A percentile compares a stretch with the other conserved stretches of the same genome.
Evolutionary conservation across 148 eudicot genomes (phyloP).

Genomic region (Vaccinium vitisidaea): DNA sequence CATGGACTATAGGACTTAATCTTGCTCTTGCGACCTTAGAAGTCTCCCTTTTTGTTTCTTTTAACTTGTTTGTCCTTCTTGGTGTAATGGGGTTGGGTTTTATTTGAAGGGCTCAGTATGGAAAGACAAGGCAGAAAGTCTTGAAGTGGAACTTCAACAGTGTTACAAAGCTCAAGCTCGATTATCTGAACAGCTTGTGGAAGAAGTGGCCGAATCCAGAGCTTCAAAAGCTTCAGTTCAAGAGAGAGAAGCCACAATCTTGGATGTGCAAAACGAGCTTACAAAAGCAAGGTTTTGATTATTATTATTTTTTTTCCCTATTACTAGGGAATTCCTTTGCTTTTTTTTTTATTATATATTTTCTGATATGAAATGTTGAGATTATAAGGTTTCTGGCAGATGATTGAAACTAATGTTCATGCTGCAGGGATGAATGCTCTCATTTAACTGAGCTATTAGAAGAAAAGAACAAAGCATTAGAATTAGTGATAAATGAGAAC

Average conservation of each 20-base stretch:
- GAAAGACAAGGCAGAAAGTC: constrained; percentile 92
- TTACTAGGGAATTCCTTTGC: too few species aligned
- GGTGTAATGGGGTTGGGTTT: constrained; percentile 20
- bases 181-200: constrained; percentile 87
- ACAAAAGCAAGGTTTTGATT: constrained; percentile 1
- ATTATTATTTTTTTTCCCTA: not conserved
- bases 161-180: constrained; percentile 94
- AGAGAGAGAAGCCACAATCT: constrained; percentile 69
- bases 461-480: constrained; percentile 71
- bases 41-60: not conserved
- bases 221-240: constrained; percentile 60
- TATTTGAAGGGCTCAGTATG: constrained; percentile 79
- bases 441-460: constrained; percentile 50
- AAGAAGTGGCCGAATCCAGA: constrained; percentile 90
- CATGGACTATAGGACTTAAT: not conserved
- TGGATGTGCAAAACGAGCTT: constrained; percentile 17
- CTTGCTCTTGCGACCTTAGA: not conserved
- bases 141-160: constrained; percentile 92
- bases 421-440: constrained; percentile 71
- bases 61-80: not conserved
- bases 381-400: not conserved
- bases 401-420: constrained; percentile 13
- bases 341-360: not conserved
- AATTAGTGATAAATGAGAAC: constrained; percentile 69
- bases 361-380: not conserved